These are phyloP conservation scores for Gnomoniopsis smithogilvyi DNA, from an alignment of 2,329 filamentous ascomycete species.

Conservation along the genomic window DNA sequence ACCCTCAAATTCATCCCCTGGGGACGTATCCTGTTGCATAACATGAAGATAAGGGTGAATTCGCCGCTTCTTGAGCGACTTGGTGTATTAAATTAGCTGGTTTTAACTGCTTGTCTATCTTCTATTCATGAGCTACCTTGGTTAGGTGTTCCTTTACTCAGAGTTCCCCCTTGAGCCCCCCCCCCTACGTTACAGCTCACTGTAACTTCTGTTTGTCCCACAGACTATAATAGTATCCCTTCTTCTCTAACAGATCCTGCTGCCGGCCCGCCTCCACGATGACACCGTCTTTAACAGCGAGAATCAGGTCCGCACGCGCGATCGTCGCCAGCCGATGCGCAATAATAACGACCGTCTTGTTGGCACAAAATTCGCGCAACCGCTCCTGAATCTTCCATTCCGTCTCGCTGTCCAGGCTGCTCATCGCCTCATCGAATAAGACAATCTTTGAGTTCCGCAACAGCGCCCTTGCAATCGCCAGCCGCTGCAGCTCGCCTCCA, in stretches of 20 bases:
- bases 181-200: not conserved
- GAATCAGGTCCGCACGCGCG: not conserved
- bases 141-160: not conserved
- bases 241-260: not conserved
- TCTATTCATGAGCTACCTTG: not conserved
- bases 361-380: conserved; percentile 4
- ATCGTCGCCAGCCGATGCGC: conserved; percentile 10
- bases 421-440: conserved; percentile 18
- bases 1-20: too few relatives aligned
- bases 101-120: too few relatives aligned
- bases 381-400: conserved; percentile 16
- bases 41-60: too few relatives aligned
- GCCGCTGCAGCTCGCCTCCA: conserved; percentile 48
- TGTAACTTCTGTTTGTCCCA: not conserved
- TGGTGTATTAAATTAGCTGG: too few relatives aligned
- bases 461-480: conserved; percentile 38
- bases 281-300: not conserved
- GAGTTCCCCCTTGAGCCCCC: too few relatives aligned
- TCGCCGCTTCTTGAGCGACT: too few relatives aligned
- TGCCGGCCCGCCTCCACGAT: not conserved
- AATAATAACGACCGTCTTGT: conserved; percentile 12
- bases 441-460: conserved; percentile 12
- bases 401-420: conserved; percentile 16
- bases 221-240: not conserved
- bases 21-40: too few relatives aligned